Evolutionary conservation across 2,329 filamentous ascomycete genomes (phyloP), one percentile per base, ranked within the genome.

Genomic region (Phaeoacremonium minimum): DNA sequence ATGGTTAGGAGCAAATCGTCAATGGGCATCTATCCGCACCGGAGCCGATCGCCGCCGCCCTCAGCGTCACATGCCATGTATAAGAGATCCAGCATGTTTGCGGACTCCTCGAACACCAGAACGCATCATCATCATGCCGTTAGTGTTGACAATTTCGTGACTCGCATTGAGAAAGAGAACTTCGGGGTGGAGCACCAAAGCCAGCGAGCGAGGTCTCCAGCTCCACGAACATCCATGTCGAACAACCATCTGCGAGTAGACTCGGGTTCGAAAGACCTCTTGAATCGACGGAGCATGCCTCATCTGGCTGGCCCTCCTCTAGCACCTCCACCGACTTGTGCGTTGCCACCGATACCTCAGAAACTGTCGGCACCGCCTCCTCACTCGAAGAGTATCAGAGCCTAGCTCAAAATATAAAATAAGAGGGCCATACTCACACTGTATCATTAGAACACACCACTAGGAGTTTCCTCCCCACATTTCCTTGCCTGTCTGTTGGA

Each of bases 291-390:
- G 37, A 76, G 73, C 53, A 66, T 75, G 64, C 66, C 72, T 6
- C 69, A 74, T 17, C 56, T 75, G 26, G 57, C 56, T 2, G 70
- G 69, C 1, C 73, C 73, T 18, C 74, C 74, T 2, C 73, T 67
- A 13, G 69, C 63, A 12, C 75, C 75, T 6, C 75, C 75, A 5
- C 75, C 75, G 16, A 75, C 61, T 9, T 68, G 67, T 44, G 73
- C 74, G 12, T 60, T 79, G 15, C 75, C 75, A 14, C 74, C 75
- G 0, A 63, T 77, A 28, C 73, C 73, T 5, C 56, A 49, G 30
- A 62, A 57, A 19, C 32, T 36, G 14, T 14, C 29, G 6, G 35
- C n/a, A n/a, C n/a, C n/a, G n/a, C n/a, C 9, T 26, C n/a, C 22
- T 26, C 22, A n/a, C 22, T 26, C 22, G 9, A n/a, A 9, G 22